Evolutionary conservation across 2,329 filamentous ascomycete genomes (phyloP).

Genomic region (Nectriaceae sp.): DNA sequence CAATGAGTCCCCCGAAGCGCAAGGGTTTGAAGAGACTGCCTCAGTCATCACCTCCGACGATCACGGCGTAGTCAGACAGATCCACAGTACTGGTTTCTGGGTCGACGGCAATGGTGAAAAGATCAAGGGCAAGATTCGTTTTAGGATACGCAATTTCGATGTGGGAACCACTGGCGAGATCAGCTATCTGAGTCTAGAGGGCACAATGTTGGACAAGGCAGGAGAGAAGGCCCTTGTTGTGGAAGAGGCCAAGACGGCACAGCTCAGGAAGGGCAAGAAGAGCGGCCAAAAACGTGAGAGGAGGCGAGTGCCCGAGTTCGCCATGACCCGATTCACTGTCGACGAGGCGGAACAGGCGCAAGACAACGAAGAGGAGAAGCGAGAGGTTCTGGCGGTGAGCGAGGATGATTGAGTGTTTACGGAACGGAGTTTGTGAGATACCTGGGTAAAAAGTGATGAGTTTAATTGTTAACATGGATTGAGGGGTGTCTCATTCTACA

Average conservation of each 20-base stretch:
- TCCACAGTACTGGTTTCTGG: constrained; percentile 71
- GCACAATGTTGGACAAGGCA: constrained; percentile 74
- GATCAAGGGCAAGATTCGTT: constrained; percentile 70
- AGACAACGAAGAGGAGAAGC: constrained; percentile 23
- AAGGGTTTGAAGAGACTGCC: constrained; percentile 44
- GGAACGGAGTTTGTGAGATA: constrained; percentile 33
- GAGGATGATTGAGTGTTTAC: constrained; percentile 25
- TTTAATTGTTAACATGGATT: constrained; percentile 18
- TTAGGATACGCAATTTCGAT: constrained; percentile 84
- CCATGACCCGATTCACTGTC: constrained; percentile 56
- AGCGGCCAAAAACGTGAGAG: constrained; percentile 31
- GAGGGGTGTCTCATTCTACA: constrained; percentile 15
- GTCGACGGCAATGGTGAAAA: constrained; percentile 69
- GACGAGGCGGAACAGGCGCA: constrained; percentile 43
- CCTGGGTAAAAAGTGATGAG: constrained; percentile 23
- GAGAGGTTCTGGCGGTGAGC: constrained; percentile 24
- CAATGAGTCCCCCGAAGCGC: constrained; percentile 44
- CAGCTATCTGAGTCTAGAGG: constrained; percentile 83
- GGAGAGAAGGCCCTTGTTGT: constrained; percentile 61
- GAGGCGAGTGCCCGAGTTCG: constrained; percentile 52
- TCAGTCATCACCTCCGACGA: constrained; percentile 46
- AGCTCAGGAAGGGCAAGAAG: constrained; percentile 38
- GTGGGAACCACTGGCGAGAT: constrained; percentile 73
- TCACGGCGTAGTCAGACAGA: constrained; percentile 54
- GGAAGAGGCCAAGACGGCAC: constrained; percentile 46